These are phyloP conservation scores for Talaromyces amestolkiae DNA, from an alignment of 2,329 filamentous ascomycete genomes.

Conservation along the genomic window DNA sequence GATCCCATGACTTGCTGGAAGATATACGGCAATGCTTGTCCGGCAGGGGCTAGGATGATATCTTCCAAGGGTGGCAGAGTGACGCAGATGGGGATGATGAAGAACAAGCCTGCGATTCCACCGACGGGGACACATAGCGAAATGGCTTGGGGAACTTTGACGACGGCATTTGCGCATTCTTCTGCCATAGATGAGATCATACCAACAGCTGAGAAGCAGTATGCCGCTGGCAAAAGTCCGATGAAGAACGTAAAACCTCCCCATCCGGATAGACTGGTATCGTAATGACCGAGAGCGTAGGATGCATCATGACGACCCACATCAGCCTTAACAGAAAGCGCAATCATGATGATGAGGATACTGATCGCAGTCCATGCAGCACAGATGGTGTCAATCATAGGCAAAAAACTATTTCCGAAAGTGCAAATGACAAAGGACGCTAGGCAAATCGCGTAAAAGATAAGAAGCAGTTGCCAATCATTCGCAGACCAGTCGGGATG, in stretches of 20 bases:
- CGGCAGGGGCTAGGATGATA: constrained; percentile 46
- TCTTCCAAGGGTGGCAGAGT: constrained; percentile 49
- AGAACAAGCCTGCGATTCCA: constrained; percentile 55
- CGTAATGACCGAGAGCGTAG: constrained; percentile 58
- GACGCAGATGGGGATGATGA: constrained; percentile 55
- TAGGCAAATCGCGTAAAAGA: constrained; percentile 68
- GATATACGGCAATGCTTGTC: constrained; percentile 53
- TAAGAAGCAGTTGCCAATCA: constrained; percentile 66
- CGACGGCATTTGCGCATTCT: constrained; percentile 54
- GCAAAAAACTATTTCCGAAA: constrained; percentile 66
- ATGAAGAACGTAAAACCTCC: constrained; percentile 62
- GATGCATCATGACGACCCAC: constrained; percentile 52
- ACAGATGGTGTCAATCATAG: constrained; percentile 59
- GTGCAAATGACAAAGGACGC: constrained; percentile 64
- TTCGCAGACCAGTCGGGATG: constrained; percentile 53
- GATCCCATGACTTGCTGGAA: constrained; percentile 51
- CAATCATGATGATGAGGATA: constrained; percentile 58
- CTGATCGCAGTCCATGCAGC: constrained; percentile 56
- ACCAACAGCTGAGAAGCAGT: constrained; percentile 59
- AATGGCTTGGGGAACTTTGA: constrained; percentile 54
- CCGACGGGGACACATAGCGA: constrained; percentile 54
- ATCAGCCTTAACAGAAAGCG: constrained; percentile 54
- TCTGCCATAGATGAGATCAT: constrained; percentile 65
- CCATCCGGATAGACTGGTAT: constrained; percentile 57
- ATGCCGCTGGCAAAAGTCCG: constrained; percentile 58